Percentiles rank a stretch among this genome's conserved stretches.
Conservation (phyloP, 2,329 filamentous ascomycete species). For the Ascochyta viciae-villosae region DNA sequence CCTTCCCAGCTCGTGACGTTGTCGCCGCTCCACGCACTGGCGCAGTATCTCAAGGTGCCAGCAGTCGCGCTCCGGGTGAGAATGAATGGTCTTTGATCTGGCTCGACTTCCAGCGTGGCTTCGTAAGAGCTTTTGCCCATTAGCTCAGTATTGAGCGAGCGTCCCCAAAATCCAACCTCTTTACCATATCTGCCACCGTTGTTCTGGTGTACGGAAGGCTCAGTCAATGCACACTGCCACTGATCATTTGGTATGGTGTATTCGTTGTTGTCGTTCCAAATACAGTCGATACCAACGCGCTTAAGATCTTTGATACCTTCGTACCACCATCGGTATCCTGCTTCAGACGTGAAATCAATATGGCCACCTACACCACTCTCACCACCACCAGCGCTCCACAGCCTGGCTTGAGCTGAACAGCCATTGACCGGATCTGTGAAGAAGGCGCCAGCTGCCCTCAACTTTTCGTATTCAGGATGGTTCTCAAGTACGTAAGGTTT, state of each 20-base stretch:
- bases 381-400: constrained; percentile 77
- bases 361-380: constrained; percentile 74
- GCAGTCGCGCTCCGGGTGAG: constrained; percentile 74
- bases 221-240: constrained; percentile 68
- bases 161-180: constrained; percentile 72
- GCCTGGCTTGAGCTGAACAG: constrained; percentile 63
- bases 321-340: constrained; percentile 75
- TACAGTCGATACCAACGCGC: constrained; percentile 71
- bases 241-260: constrained; percentile 71
- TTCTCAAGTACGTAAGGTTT: constrained; percentile 74
- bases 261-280: constrained; percentile 84
- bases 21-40: constrained; percentile 77
- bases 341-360: constrained; percentile 74
- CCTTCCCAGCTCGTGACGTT: constrained; percentile 77
- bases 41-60: constrained; percentile 73
- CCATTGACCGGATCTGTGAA: constrained; percentile 64
- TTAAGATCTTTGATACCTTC: constrained; percentile 69
- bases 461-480: constrained; percentile 70
- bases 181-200: constrained; percentile 51
- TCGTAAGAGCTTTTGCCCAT: constrained; percentile 76
- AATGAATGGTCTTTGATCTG: constrained; percentile 69
- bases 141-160: constrained; percentile 72
- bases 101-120: constrained; percentile 65
- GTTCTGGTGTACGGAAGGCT: constrained; percentile 35
- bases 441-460: constrained; percentile 66